Base-by-base conservation (phyloP, 768 basidiomycete genomes). In the Amanita pseudoporphyria region DNA sequence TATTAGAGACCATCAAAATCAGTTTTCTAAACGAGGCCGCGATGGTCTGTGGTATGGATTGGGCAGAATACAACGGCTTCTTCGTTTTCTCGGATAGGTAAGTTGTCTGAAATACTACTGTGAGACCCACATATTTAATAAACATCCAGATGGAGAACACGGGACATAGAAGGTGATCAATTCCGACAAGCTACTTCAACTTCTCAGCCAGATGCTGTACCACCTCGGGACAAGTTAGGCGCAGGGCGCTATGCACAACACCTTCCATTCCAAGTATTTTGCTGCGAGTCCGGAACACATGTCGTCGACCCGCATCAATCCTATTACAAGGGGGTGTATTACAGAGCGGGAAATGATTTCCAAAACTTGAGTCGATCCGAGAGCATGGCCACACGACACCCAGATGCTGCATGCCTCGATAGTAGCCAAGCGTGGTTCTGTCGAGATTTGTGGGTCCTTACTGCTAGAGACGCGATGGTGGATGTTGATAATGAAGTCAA, bases 31-130 rank as follows among this genome's bases (percentile, higher is more conserved):
- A 98, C 61, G 81, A 93, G 56, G 96, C 96, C 2, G 90, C 93
- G 0, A 91, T 99, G 90, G 92, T 97, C 1, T 98, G 96, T 61
- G 95, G 94, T n/a, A 98, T 98, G 95, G 96, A 99, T 61, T 99
- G 96, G 96, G 95, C 93, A 9, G 94, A 99, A 65, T 87, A 93
- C 59, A 89, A 92, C 55, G 93, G 93, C 0, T 87, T 91, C 67
- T 99, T 97, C 72, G 93, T 97, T 56, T 98, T 96, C 68, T 97
- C 94, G 14, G 95, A 97, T 66, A 76, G 95, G 93, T 90, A 22
- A 37, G 42, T 40, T 5, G 26, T 13, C 14, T 19, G 14, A 35
- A 24, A 32, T 6, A 9, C 19, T 18, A 13, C 16, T 21, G 16
- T 26, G 7, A 28, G 18, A 6, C 7, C 16, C 42, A 4, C n/a